Base-by-base conservation (phyloP, 2,329 filamentous ascomycete species). In the Pseudopithomyces maydicus region DNA sequence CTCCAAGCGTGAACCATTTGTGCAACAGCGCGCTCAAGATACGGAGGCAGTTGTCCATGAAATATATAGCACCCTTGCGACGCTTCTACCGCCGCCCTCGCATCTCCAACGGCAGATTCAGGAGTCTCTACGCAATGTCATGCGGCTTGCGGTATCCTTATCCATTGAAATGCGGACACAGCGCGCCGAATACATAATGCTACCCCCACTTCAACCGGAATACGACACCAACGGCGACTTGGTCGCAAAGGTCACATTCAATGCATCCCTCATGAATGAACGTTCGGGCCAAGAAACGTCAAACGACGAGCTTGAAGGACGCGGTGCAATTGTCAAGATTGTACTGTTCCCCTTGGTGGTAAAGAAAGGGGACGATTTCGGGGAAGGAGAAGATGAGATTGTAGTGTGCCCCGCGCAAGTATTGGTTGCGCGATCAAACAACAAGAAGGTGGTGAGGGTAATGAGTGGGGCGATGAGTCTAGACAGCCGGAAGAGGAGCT, bases 151-250 rank as follows among this genome's bases (percentile, higher is more conserved):
- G 0, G 95, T 97, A 48, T 90, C 91, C 56, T 85, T 99, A 11
- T 92, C 92, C 1, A 88, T 99, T 64, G 93, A 97, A 79, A 99
- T 99, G 95, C 92, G 95, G 73, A 96, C 90, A 15, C 95, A 99
- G 76, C 88, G 92, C 57, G 92, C 95, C 36, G 95, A 98, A 80
- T 99, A 97, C 80, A 95, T 97, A 81, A 99, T 99, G 94, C 87
- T 98, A 17, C 94, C 95, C 26, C 95, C 95, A 4, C 82, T 97
- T 54, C 91, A 95, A 76, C 95, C 95, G 20, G 92, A 97, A 76
- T 98, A 97, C 77, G 93, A 98, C 76, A 89, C 88, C 67, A 92
- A 95, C 61, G 95, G 95, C 66, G 94, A 98, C 70, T 85, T 99
- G 8, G 84, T 89, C 15, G 90, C 91, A 53, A 94, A 93, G 55